Conservation (phyloP, 202 grass and related monocot genomes). For the Setaria viridis region DNA sequence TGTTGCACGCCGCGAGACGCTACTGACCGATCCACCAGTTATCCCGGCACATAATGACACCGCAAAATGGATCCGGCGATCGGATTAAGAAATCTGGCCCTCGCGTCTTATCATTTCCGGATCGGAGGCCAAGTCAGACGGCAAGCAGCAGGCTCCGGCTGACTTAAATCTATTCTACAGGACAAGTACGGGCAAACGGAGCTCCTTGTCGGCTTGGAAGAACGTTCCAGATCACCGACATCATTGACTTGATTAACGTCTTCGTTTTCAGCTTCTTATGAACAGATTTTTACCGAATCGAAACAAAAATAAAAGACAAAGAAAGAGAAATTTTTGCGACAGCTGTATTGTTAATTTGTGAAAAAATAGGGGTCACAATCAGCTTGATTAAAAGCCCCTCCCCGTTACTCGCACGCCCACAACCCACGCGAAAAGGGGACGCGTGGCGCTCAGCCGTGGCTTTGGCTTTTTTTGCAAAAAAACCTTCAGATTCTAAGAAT, state of each 20-base stretch:
- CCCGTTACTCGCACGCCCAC: no score
- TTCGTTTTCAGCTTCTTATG: not conserved
- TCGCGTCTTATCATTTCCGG: constrained; percentile 36
- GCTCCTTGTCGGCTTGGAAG: not conserved
- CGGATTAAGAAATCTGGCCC: constrained; percentile 13
- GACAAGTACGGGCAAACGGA: constrained; percentile 36
- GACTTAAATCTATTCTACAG: not conserved
- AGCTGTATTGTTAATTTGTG: not conserved
- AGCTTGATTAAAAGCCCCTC: no score
- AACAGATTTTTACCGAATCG: not conserved
- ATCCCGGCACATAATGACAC: constrained; percentile 2
- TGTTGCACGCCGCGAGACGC: constrained; percentile 3
- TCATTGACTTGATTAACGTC: constrained; percentile 8
- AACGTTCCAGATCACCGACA: not conserved
- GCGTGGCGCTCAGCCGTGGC: no score
- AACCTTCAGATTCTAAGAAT: no score
- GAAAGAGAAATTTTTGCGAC: no score
- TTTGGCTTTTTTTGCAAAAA: no score
- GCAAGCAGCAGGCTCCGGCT: not conserved
- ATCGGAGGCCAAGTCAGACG: constrained; percentile 24
- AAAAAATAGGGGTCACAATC: no score
- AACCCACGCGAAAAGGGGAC: no score
- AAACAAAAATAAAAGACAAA: no score
- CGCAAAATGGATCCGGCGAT: constrained; percentile 18
- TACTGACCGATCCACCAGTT: not conserved